Base-by-base conservation (phyloP, 192 early-diverging fungal genomes). In the Rhizophagus prolifer region DNA sequence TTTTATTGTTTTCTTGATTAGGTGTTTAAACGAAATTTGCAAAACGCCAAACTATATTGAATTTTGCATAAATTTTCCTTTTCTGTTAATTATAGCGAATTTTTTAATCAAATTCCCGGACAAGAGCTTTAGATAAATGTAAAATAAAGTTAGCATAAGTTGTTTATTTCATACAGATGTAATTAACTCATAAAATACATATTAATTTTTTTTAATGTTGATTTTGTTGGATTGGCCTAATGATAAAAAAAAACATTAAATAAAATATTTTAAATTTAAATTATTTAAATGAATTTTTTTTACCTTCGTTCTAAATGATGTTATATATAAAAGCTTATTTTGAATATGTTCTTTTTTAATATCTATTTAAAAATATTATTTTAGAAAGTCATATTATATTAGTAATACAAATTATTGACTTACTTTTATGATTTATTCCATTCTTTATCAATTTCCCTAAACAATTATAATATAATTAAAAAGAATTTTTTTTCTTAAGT, bases 121-220 rank as follows among this genome's bases (percentile, higher is more conserved):
- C n/a, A n/a, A n/a, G n/a, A n/a, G n/a, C n/a, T n/a, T n/a, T n/a
- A n/a, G n/a, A n/a, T n/a, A n/a, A n/a, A n/a, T n/a, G n/a, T n/a
- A n/a, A n/a, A n/a, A n/a, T n/a, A n/a, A n/a, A n/a, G n/a, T n/a
- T n/a, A n/a, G n/a, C n/a, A n/a, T n/a, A n/a, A n/a, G n/a, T n/a
- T n/a, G n/a, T n/a, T n/a, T n/a, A n/a, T n/a, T n/a, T n/a, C n/a
- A n/a, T n/a, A n/a, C n/a, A n/a, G n/a, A n/a, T n/a, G n/a, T n/a
- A n/a, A n/a, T n/a, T 60, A 23, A 60, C 59, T 60, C n/a, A 92
- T 89, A 71, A 95, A 95, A 81, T 84, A 88, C 0, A 86, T 85
- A 72, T 94, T 93, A 63, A 95, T 81, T 74, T 89, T 92, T 79
- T 93, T 92, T 28, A 95, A 80, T 26, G 93, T 95, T 9, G 90